These are phyloP conservation scores for Tricholoma sp. DNA, from an alignment of 768 basidiomycete genomes.

Conservation along the genomic window DNA sequence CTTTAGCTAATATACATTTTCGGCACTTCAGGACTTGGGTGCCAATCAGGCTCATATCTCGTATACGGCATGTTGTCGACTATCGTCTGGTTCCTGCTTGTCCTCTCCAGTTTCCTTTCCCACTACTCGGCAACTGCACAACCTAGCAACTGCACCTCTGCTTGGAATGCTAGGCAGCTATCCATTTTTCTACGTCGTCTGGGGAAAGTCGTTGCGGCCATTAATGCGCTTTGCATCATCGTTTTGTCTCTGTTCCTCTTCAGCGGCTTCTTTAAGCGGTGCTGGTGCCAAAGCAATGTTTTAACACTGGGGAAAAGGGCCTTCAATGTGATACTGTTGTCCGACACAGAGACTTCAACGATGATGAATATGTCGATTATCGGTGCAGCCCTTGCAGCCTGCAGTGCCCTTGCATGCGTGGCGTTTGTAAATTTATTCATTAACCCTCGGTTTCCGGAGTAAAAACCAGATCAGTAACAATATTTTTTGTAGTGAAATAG, in stretches of 20 bases:
- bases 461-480: background rate
- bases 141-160: background rate
- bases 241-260: conserved; percentile 26
- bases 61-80: conserved; percentile 28
- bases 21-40: conserved; percentile 23
- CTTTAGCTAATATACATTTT: too few relatives aligned
- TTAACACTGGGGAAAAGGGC: conserved; percentile 20
- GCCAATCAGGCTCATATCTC: conserved; percentile 27
- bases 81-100: conserved; percentile 25
- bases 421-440: conserved; percentile 21
- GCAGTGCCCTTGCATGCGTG: conserved; percentile 20
- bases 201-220: conserved; percentile 25
- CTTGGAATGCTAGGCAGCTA: background rate
- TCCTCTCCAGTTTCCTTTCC: conserved; percentile 24
- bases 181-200: conserved; percentile 17
- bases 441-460: conserved; percentile 13
- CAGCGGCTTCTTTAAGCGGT: conserved; percentile 26
- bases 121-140: conserved; percentile 15
- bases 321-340: conserved; percentile 23
- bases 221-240: conserved; percentile 28
- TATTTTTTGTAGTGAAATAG: background rate
- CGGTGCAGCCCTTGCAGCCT: conserved; percentile 24
- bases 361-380: conserved; percentile 32
- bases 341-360: conserved; percentile 14
- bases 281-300: conserved; percentile 31